Conservation (phyloP, 371 early-diverging fungal species). For the Rhizopus microsporus region DNA sequence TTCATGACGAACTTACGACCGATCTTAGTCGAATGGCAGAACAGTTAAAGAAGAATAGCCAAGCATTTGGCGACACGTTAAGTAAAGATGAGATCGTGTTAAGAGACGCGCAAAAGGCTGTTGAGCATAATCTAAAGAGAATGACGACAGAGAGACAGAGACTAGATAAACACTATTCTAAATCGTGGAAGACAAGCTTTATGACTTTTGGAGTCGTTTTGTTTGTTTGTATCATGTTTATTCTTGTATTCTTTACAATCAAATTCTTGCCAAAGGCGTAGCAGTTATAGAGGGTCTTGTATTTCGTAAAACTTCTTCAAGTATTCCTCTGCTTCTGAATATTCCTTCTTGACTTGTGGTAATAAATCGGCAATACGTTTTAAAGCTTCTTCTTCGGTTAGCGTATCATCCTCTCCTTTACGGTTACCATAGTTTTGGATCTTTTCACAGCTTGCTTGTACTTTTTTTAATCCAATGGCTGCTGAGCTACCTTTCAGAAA, state of each 20-base stretch:
- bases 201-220: constrained; percentile 64
- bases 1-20: constrained; percentile 68
- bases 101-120: constrained; percentile 43
- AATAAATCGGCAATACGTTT: constrained; percentile 61
- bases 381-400: constrained; percentile 67
- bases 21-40: constrained; percentile 69
- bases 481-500: constrained; percentile 93
- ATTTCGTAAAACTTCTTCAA: constrained; percentile 74
- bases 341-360: constrained; percentile 67
- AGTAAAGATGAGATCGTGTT: constrained; percentile 56
- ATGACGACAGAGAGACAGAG: constrained; percentile 56
- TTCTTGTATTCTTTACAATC: constrained; percentile 70
- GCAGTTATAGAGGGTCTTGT: constrained; percentile 44
- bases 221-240: constrained; percentile 67
- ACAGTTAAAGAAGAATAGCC: constrained; percentile 64
- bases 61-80: constrained; percentile 60
- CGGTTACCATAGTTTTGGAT: constrained; percentile 84
- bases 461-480: constrained; percentile 82
- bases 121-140: constrained; percentile 51
- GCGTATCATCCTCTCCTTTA: constrained; percentile 59
- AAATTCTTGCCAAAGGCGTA: constrained; percentile 65
- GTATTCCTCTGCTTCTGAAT: constrained; percentile 74
- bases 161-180: constrained; percentile 57
- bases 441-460: constrained; percentile 82
- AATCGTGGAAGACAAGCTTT: constrained; percentile 72